Percentiles rank a stretch among this genome's conserved stretches.
Conservation (phyloP, 2,329 filamentous ascomycete species). For the Helotiales sp. region DNA sequence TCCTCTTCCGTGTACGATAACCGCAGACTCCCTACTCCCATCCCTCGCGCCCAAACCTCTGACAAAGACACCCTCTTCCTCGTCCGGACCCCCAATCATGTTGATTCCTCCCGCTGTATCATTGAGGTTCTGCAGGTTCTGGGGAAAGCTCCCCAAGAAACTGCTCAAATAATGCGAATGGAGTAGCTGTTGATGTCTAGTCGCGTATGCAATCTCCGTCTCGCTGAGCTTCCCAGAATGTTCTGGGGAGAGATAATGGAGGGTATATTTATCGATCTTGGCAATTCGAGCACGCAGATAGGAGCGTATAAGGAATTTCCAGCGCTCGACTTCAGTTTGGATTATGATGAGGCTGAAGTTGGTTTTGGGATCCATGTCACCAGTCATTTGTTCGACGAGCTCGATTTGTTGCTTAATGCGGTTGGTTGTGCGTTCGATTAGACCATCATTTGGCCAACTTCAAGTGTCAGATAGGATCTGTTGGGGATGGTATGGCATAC, state of each 20-base stretch:
- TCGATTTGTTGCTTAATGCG: conserved; percentile 73
- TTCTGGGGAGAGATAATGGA: conserved; percentile 69
- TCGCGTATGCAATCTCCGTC: conserved; percentile 81
- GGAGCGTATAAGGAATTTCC: conserved; percentile 89
- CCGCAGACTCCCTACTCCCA: conserved; percentile 76
- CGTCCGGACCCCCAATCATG: conserved; percentile 90
- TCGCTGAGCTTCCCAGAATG: conserved; percentile 70
- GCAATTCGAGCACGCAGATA: conserved; percentile 81
- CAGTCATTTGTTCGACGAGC: conserved; percentile 76
- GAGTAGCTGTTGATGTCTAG: conserved; percentile 81
- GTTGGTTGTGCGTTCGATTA: conserved; percentile 83
- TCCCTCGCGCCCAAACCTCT: conserved; percentile 67
- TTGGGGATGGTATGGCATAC: conserved; percentile 53
- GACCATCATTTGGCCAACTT: conserved; percentile 68
- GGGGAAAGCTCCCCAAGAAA: conserved; percentile 83
- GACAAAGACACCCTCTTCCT: conserved; percentile 83
- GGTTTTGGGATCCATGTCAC: conserved; percentile 84
- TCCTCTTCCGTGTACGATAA: conserved; percentile 77
- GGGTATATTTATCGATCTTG: conserved; percentile 82
- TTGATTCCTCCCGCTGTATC: conserved; percentile 87
- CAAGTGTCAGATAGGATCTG: conserved; percentile 13
- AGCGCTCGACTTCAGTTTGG: conserved; percentile 93
- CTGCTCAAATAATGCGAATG: conserved; percentile 84
- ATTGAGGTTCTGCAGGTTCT: conserved; percentile 80
- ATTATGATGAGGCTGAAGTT: conserved; percentile 95